Percentiles rank a stretch among this genome's conserved stretches.
Evolutionary conservation across 148 eudicot genomes (phyloP).

Genomic region (Heliosperma pusillum): DNA sequence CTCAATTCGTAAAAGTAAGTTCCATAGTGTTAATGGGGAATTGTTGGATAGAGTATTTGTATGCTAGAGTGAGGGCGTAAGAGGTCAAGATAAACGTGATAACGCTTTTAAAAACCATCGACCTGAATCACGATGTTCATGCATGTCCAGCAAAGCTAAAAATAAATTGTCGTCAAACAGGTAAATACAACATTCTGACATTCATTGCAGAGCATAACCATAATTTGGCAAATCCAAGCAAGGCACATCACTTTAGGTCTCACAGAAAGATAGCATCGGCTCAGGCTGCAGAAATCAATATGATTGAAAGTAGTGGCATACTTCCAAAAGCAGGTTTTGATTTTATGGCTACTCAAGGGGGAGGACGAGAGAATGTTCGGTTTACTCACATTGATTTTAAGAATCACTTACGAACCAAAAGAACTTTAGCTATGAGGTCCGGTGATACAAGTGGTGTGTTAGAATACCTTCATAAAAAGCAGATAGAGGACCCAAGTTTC

Average conservation of each 20-base stretch:
- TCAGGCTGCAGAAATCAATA: background rate
- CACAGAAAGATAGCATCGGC: background rate
- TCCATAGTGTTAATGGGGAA: no score
- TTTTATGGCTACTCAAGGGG: background rate
- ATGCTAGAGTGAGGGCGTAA: no score
- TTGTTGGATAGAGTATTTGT: no score
- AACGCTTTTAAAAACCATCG: no score
- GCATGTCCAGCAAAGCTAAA: no score
- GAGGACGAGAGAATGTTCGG: constrained; percentile 5
- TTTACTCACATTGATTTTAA: background rate
- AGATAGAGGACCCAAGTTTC: constrained; percentile 22
- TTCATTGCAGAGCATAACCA: no score
- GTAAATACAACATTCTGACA: no score
- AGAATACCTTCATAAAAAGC: constrained; percentile 12
- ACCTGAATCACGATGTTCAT: no score
- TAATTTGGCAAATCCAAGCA: no score
- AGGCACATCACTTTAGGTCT: background rate
- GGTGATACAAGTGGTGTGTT: constrained; percentile 21
- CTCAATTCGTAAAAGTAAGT: no score
- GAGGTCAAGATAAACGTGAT: no score
- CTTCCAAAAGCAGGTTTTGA: background rate
- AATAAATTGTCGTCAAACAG: no score
- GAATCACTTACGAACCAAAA: background rate
- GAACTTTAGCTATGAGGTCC: background rate
- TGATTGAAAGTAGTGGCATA: background rate